Percentiles rank a stretch among this genome's conserved stretches.
phyloP scores from a whole-genome alignment of 2,329 filamentous ascomycete genomes.

The Trichoderma aggressivum region DNA sequence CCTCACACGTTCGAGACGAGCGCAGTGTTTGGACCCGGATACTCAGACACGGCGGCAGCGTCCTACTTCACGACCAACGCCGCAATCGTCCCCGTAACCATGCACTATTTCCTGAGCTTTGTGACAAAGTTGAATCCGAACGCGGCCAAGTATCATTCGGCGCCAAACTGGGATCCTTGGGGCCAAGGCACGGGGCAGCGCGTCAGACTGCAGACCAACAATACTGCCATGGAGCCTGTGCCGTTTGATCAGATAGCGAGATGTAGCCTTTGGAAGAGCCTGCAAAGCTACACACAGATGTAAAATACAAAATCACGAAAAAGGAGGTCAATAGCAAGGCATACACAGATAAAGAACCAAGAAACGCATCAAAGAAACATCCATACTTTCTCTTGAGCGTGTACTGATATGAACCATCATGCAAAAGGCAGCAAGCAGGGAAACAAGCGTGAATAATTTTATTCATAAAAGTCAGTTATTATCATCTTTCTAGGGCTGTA shows the following conservation, averaged over 20 bases:
- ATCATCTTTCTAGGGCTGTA: background rate
- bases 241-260: constrained; percentile 32
- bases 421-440: background rate
- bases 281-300: constrained; percentile 1
- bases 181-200: constrained; percentile 27
- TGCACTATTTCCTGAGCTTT: constrained; percentile 51
- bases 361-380: background rate
- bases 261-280: constrained; percentile 40
- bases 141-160: constrained; percentile 27
- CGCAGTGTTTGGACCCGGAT: constrained; percentile 48
- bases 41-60: constrained; percentile 11
- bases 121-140: constrained; percentile 46
- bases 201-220: constrained; percentile 38
- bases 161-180: constrained; percentile 44
- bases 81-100: constrained; percentile 43
- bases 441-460: background rate
- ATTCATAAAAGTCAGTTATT: background rate
- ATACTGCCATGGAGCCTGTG: constrained; percentile 39
- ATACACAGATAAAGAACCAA: background rate
- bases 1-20: constrained; percentile 47
- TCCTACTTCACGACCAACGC: constrained; percentile 47
- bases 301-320: background rate
- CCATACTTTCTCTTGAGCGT: background rate
- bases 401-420: background rate
- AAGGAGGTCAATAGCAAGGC: background rate